Conservation (phyloP, 2,329 filamentous ascomycete species). For the Immersiporthe knoxdaviesiana region DNA sequence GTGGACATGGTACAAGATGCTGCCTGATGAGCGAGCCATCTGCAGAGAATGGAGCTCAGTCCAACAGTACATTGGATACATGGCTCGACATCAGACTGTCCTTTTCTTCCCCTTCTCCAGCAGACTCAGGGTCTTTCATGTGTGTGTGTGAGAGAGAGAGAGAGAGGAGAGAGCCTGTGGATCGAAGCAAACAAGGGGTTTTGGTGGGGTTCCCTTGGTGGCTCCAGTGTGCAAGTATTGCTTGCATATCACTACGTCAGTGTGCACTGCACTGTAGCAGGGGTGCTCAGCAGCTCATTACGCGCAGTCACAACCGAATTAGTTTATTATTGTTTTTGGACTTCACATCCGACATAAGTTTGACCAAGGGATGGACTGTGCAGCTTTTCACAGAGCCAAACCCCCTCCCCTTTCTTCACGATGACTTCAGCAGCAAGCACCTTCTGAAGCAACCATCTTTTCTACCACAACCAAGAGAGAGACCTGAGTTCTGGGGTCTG, state of each 20-base stretch:
- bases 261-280: not conserved
- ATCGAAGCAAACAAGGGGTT: not conserved
- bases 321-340: constrained; percentile 16
- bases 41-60: not conserved
- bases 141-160: not conserved
- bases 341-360: constrained; percentile 4
- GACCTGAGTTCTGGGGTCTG: not conserved
- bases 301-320: constrained; percentile 5
- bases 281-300: constrained; percentile 9
- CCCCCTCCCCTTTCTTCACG: not conserved
- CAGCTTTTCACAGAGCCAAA: not conserved
- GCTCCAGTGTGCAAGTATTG: not conserved
- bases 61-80: not conserved
- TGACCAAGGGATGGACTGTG: constrained; percentile 15
- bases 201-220: not conserved
- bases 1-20: not conserved
- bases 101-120: not conserved
- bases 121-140: constrained; percentile 1
- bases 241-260: constrained; percentile 18
- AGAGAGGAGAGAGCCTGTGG: not conserved
- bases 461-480: not conserved
- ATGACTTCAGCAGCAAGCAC: not conserved
- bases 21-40: not conserved
- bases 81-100: not conserved
- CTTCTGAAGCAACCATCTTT: not conserved